Percentiles rank a stretch among this genome's conserved stretches.
Conservation (phyloP, 1,139 yeast species). For the Pichia sp. region DNA sequence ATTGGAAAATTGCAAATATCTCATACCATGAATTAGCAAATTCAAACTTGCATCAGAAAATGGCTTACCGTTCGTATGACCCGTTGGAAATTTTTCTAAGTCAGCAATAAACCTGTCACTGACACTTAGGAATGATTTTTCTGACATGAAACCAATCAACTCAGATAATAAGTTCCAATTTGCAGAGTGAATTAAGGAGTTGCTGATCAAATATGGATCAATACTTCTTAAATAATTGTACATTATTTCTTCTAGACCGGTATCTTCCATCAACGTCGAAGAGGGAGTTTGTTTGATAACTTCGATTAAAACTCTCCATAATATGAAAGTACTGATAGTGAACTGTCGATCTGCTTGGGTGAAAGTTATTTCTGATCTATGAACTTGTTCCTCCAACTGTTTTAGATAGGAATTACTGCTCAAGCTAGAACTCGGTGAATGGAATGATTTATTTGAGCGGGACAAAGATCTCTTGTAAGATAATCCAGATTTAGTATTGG, state of each 20-base stretch:
- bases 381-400: conserved; percentile 34
- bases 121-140: conserved; percentile 71
- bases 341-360: conserved; percentile 83
- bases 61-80: conserved; percentile 20
- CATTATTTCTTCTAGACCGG: conserved; percentile 86
- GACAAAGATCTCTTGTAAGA: conserved; percentile 16
- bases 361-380: conserved; percentile 58
- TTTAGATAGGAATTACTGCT: conserved; percentile 2
- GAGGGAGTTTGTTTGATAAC: conserved; percentile 82
- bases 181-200: conserved; percentile 72
- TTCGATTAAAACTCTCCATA: conserved; percentile 91
- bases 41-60: conserved; percentile 70
- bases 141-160: conserved; percentile 84
- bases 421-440: conserved; percentile 1
- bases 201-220: conserved; percentile 61
- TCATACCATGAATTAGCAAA: conserved; percentile 83
- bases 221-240: conserved; percentile 84
- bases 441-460: conserved; percentile 12
- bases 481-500: not conserved
- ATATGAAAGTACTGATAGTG: conserved; percentile 74
- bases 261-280: conserved; percentile 65
- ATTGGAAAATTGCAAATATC: conserved; percentile 66
- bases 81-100: conserved; percentile 66
- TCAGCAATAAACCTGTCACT: conserved; percentile 93
- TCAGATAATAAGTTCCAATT: conserved; percentile 94